phyloP scores from a whole-genome alignment of 768 basidiomycete genomes.

The Leccinum fibrillosum region DNA sequence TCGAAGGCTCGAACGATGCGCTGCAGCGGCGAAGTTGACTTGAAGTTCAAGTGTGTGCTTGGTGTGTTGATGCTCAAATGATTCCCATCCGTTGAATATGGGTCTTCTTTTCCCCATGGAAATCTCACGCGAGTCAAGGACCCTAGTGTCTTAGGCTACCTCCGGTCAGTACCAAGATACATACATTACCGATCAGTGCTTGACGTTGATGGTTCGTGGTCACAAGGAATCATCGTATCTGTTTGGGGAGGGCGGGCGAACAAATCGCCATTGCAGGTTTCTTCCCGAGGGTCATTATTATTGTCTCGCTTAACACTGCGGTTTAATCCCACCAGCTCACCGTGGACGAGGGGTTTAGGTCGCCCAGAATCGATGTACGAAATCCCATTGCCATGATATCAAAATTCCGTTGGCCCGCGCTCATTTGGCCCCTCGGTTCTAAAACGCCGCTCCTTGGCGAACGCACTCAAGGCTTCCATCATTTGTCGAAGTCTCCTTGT shows the following conservation, averaged over 20 bases:
- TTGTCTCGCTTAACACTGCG: neutral
- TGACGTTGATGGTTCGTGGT: neutral
- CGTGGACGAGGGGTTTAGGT: neutral
- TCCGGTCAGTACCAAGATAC: neutral
- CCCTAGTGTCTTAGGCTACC: neutral
- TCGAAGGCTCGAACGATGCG: neutral
- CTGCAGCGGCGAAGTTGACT: neutral
- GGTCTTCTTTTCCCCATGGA: neutral
- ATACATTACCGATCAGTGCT: neutral
- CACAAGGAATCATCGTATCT: neutral
- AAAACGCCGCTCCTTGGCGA: slow-evolving; percentile 5
- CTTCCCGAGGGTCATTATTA: neutral
- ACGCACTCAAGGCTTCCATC: neutral
- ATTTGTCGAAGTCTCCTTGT: slow-evolving; percentile 30
- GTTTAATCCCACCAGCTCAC: neutral
- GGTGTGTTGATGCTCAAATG: neutral
- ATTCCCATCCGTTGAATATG: slow-evolving; percentile 1
- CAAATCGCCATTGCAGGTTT: neutral
- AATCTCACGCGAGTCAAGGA: slow-evolving; percentile 3
- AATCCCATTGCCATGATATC: neutral
- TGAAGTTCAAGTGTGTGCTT: neutral
- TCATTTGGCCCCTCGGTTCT: neutral
- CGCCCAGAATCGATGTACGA: neutral
- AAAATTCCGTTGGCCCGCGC: neutral
- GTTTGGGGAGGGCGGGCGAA: neutral